Evolutionary conservation across 139 green algal species (phyloP).

Genomic region (Picochlorum sp.): DNA sequence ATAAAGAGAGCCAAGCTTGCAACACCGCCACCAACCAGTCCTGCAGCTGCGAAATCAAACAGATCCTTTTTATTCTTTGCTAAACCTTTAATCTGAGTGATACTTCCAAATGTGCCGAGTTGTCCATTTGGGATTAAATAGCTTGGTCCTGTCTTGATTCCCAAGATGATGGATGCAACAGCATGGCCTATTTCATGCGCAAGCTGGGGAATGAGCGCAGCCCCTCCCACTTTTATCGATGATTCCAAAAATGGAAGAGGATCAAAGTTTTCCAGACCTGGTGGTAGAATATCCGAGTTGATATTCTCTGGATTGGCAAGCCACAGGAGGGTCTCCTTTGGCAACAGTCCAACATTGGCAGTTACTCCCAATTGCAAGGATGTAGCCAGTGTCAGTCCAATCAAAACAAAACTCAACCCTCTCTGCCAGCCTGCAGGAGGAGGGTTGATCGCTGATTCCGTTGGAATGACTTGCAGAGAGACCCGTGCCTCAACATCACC

Average conservation of each 20-base stretch:
- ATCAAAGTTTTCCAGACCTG: slow-evolving; percentile 62
- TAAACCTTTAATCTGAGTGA: slow-evolving; percentile 76
- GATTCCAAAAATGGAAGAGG: slow-evolving; percentile 62
- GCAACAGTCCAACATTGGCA: slow-evolving; percentile 67
- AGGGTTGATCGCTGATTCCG: slow-evolving; percentile 38
- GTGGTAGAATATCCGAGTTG: slow-evolving; percentile 42
- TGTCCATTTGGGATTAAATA: slow-evolving; percentile 86
- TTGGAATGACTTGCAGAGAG: slow-evolving; percentile 65
- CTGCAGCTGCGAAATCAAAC: slow-evolving; percentile 75
- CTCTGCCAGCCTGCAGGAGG: slow-evolving; percentile 55
- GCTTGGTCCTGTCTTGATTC: slow-evolving; percentile 70
- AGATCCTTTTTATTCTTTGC: slow-evolving; percentile 45
- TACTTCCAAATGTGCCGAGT: slow-evolving; percentile 79
- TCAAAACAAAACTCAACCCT: slow-evolving; percentile 46
- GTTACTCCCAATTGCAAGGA: slow-evolving; percentile 64
- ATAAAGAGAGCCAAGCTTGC: slow-evolving; percentile 49
- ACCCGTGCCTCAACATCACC: slow-evolving; percentile 38
- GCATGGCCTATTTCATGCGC: slow-evolving; percentile 77
- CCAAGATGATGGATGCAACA: slow-evolving; percentile 27
- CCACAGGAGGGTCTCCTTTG: slow-evolving; percentile 73
- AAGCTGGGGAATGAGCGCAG: slow-evolving; percentile 32
- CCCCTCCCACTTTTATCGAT: slow-evolving; percentile 40
- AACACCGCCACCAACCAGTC: slow-evolving; percentile 45
- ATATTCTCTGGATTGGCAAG: slow-evolving; percentile 62
- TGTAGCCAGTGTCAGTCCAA: slow-evolving; percentile 58